phyloP scores from a whole-genome alignment of 495 filamentous ascomycete species.

The Penicillium roqueforti region DNA sequence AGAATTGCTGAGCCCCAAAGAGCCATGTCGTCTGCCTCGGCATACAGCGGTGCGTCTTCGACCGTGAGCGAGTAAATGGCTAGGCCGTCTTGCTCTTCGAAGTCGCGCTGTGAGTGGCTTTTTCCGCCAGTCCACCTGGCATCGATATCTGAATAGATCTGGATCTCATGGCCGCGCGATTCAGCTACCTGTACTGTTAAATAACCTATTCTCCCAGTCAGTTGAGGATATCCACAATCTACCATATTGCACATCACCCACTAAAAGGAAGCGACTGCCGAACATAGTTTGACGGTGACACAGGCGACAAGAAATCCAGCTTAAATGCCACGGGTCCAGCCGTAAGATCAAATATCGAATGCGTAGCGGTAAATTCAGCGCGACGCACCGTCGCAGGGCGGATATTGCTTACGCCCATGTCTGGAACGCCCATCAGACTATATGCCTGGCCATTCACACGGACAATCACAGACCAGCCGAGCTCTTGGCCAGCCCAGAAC shows the following conservation, averaged over 20 bases:
- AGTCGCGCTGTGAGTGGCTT: conserved; percentile 25
- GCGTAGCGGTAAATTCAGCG: conserved; percentile 45
- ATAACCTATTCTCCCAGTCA: conserved; percentile 45
- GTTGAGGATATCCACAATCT: background rate
- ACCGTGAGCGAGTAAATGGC: conserved; percentile 32
- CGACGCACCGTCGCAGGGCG: conserved; percentile 35
- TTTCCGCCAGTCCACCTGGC: conserved; percentile 45
- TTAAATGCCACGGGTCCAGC: conserved; percentile 39
- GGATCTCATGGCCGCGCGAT: conserved; percentile 29
- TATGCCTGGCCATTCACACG: conserved; percentile 46
- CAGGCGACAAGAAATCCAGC: conserved; percentile 71
- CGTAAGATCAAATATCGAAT: conserved; percentile 40
- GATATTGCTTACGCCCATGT: conserved; percentile 20
- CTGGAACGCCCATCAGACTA: conserved; percentile 44
- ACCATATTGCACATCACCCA: conserved; percentile 11
- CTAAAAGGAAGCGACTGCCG: conserved; percentile 79
- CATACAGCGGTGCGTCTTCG: conserved; percentile 33
- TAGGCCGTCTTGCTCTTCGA: conserved; percentile 23
- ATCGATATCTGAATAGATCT: conserved; percentile 49
- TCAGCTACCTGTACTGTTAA: conserved; percentile 57
- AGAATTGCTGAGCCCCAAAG: conserved; percentile 41
- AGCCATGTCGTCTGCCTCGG: conserved; percentile 43
- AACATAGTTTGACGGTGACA: conserved; percentile 79
- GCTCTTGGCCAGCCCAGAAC: conserved; percentile 48
- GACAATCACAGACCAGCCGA: conserved; percentile 47